phyloP scores from a whole-genome alignment of 1,284 basidiomycete genomes.

The Rhizoctonia solani region DNA sequence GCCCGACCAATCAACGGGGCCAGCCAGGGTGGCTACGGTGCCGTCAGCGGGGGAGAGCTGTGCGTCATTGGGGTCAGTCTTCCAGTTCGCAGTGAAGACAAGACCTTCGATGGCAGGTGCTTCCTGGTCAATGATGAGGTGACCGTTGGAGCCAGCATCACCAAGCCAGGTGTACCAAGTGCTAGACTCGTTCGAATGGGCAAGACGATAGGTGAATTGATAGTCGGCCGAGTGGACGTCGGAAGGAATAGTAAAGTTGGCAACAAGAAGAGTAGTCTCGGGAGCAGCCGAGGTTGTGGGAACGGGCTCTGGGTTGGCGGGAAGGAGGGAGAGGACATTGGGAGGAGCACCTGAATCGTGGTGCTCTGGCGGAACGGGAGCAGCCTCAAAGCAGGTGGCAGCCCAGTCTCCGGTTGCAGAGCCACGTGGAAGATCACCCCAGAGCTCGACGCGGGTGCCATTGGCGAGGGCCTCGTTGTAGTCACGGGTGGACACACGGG shows the following conservation, averaged over 20 bases:
- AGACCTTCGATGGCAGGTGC: constrained; percentile 23
- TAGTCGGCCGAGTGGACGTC: constrained; percentile 13
- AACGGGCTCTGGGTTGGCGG: constrained; percentile 17
- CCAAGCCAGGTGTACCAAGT: constrained; percentile 27
- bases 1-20: constrained; percentile 22
- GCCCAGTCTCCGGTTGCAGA: constrained; percentile 19
- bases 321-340: constrained; percentile 27
- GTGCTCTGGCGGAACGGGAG: background rate
- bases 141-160: constrained; percentile 24
- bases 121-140: constrained; percentile 11
- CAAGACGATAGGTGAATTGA: constrained; percentile 24
- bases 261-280: constrained; percentile 28
- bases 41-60: constrained; percentile 9
- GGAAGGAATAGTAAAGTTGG: constrained; percentile 15
- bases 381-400: constrained; percentile 12
- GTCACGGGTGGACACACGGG: constrained; percentile 23
- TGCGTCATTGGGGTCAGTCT: too few species aligned
- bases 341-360: constrained; percentile 1
- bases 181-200: constrained; percentile 24
- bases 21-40: constrained; percentile 4
- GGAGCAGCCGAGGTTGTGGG: constrained; percentile 23
- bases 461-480: constrained; percentile 10
- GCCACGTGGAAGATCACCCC: constrained; percentile 18
- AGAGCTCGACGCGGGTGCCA: constrained; percentile 27
- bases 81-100: background rate